Evolutionary conservation across 2,329 filamentous ascomycete genomes (phyloP), one percentile per base, ranked within the genome.

Genomic region (Ceratocystis lukuohia): DNA sequence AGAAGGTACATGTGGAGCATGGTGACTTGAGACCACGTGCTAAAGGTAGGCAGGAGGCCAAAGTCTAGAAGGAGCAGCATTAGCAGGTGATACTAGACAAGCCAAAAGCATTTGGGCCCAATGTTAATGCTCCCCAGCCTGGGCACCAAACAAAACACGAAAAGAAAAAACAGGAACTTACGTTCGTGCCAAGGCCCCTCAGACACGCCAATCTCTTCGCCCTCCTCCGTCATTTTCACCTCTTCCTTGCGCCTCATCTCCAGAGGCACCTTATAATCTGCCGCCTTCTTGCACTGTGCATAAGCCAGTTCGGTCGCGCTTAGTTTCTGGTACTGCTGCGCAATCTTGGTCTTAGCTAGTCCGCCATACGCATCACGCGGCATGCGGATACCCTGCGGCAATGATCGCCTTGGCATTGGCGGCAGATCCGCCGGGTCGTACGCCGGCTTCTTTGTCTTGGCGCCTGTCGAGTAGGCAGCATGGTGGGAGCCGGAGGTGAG

Each of bases 1-100:
- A 97, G 77, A 67, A 96, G 83, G 80, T 96, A 97, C 82, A 99
- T 88, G 79, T 99, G 93, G 67, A 99, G 82, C 81, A 96, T 96
- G 45, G 92, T 94, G 57, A 97, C 87, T 76, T 97, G 92, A 22
- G 91, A 89, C 94, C 94, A 99, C 66, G 89, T 93, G 74, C 87
- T 92, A 76, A 99, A 99, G 0, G 91, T 97, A 0, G 91, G 89
- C 41, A 83, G 81, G 20, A 99, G 84, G 30, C 84, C 84, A 69
- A 96, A 84, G 64, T 87, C 90, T 96, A 72, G 8, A 41, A 12
- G 46, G 48, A 61, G 10, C 3, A 59, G 30, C 10, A 61, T 67
- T 67, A 62, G 46, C 46, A 65, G 17, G 7, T 61, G 44, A 15
- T 12, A 37, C 17, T 25, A 28, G 62, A 65, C n/a, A 22, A 41